phyloP scores from a whole-genome alignment of 331 rosid genomes.

The Spiraea crenata region DNA sequence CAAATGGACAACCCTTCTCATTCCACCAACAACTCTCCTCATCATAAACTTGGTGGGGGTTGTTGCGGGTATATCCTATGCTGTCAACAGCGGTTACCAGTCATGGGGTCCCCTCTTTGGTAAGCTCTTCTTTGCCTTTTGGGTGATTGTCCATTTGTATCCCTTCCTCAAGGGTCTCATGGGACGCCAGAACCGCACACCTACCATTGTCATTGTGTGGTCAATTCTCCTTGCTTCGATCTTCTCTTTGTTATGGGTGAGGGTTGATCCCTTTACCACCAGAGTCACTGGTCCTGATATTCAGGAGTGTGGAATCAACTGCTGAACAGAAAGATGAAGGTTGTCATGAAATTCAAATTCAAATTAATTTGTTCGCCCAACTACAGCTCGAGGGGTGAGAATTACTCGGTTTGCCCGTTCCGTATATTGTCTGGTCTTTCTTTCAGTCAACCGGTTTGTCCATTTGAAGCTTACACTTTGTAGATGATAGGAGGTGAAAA shows the following conservation, averaged over 20 bases:
- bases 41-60: constrained; percentile 90
- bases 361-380: constrained; percentile 21
- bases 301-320: constrained; percentile 90
- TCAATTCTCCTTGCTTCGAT: constrained; percentile 95
- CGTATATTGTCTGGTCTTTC: neutral
- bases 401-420: neutral
- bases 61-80: constrained; percentile 95
- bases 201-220: constrained; percentile 96
- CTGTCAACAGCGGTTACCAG: constrained; percentile 93
- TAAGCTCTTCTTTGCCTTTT: constrained; percentile 96
- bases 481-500: constrained; percentile 13
- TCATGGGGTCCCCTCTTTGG: constrained; percentile 99
- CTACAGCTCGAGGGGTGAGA: constrained; percentile 14
- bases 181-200: constrained; percentile 98
- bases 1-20: constrained; percentile 99
- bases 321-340: constrained; percentile 40
- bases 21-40: constrained; percentile 97
- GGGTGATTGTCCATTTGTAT: constrained; percentile 97
- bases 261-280: constrained; percentile 85
- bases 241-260: constrained; percentile 90
- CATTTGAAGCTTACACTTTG: constrained; percentile 12
- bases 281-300: constrained; percentile 77
- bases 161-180: constrained; percentile 99
- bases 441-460: constrained; percentile 5
- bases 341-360: neutral